Percentiles rank a stretch among this genome's conserved stretches.
Conservation (phyloP, 2,329 filamentous ascomycete species). For the Hypoxylon sp. region DNA sequence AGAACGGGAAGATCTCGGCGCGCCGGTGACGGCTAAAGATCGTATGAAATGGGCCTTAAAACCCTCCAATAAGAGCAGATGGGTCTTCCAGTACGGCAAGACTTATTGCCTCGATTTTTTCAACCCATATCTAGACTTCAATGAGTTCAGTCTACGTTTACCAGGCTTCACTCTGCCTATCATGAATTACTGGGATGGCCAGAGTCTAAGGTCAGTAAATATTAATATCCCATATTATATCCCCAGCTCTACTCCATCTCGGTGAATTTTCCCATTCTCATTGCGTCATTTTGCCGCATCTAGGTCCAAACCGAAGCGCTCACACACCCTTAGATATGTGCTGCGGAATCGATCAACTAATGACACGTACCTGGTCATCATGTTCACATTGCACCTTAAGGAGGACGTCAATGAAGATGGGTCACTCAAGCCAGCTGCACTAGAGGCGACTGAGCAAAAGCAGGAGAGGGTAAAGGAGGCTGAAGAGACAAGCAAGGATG, state of each 20-base stretch:
- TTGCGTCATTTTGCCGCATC: constrained; percentile 32
- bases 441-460: constrained; percentile 55
- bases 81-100: constrained; percentile 69
- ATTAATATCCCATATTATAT: constrained; percentile 50
- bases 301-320: constrained; percentile 68
- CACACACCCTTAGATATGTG: constrained; percentile 91
- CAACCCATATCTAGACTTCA: constrained; percentile 92
- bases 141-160: constrained; percentile 77
- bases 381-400: constrained; percentile 82
- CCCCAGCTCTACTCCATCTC: constrained; percentile 49
- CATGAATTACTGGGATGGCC: constrained; percentile 85
- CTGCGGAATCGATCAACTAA: constrained; percentile 84
- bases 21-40: constrained; percentile 67
- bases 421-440: constrained; percentile 61
- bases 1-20: constrained; percentile 62
- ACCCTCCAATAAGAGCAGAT: constrained; percentile 64
- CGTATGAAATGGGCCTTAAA: constrained; percentile 73
- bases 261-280: constrained; percentile 47
- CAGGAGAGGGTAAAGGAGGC: constrained; percentile 45
- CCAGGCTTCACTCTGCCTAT: constrained; percentile 82
- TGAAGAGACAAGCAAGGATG: constrained; percentile 43
- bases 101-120: constrained; percentile 79
- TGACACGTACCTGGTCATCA: constrained; percentile 83
- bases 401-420: constrained; percentile 75
- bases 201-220: constrained; percentile 76